Conservation (phyloP, 1,284 basidiomycete genomes). For the Hortiboletus rubellus region DNA sequence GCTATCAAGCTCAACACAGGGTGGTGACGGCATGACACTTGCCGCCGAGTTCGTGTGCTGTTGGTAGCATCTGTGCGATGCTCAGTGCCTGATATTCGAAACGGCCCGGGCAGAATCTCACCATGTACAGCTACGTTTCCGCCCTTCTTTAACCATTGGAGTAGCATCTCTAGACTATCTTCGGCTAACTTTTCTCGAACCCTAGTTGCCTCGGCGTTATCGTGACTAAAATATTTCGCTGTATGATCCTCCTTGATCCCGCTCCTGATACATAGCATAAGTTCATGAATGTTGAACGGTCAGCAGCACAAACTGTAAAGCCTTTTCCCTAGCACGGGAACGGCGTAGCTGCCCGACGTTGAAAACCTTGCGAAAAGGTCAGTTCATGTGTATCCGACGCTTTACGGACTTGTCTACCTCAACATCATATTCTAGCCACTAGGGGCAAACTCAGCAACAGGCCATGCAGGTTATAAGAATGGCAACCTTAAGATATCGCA, state of each 20-base stretch:
- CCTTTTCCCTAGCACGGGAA: slow-evolving; percentile 79
- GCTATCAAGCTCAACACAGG: slow-evolving; percentile 6
- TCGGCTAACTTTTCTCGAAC: slow-evolving; percentile 84
- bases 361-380: slow-evolving; percentile 68
- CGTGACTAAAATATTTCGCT: slow-evolving; percentile 88
- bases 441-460: slow-evolving; percentile 13
- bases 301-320: slow-evolving; percentile 58
- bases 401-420: slow-evolving; percentile 52
- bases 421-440: slow-evolving; percentile 99
- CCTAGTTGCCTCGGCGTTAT: slow-evolving; percentile 78
- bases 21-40: slow-evolving; percentile 14
- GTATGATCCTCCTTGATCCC: slow-evolving; percentile 90
- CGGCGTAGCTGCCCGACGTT: slow-evolving; percentile 96
- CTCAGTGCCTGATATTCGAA: slow-evolving; percentile 16
- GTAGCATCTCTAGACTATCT: slow-evolving; percentile 94
- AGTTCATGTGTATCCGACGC: not conserved
- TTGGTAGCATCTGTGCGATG: slow-evolving; percentile 82
- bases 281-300: not conserved
- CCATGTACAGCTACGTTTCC: slow-evolving; percentile 99
- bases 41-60: slow-evolving; percentile 79
- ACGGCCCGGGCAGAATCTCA: slow-evolving; percentile 37
- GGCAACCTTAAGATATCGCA: slow-evolving; percentile 73
- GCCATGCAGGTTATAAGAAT: not conserved
- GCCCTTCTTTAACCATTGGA: slow-evolving; percentile 91
- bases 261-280: slow-evolving; percentile 43